Evolutionary conservation across 2,329 filamentous ascomycete genomes (phyloP).

Genomic region (Colletotrichum sp.): DNA sequence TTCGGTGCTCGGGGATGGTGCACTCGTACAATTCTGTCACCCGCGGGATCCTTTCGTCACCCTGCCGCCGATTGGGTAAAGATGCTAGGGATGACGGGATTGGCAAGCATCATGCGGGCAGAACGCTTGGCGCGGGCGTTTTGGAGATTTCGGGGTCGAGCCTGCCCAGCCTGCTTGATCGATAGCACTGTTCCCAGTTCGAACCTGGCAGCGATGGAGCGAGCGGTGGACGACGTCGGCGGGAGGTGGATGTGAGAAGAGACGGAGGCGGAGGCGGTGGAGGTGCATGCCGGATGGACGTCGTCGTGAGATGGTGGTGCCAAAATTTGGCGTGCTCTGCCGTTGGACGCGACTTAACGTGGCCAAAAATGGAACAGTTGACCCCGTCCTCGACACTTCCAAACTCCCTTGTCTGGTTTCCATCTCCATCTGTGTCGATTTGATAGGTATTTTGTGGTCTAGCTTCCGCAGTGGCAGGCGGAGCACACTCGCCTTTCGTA

Average conservation of each 20-base stretch:
- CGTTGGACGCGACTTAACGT: neutral
- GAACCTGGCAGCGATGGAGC: neutral
- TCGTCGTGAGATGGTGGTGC: slow-evolving; percentile 18
- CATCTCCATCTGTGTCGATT: neutral
- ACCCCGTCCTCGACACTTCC: neutral
- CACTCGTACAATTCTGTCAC: neutral
- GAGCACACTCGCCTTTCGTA: neutral
- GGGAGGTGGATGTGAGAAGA: neutral
- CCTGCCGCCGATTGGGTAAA: slow-evolving; percentile 8
- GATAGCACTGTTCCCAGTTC: neutral
- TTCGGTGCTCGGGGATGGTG: neutral
- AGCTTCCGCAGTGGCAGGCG: neutral
- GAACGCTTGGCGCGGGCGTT: slow-evolving; percentile 21
- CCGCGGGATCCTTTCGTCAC: neutral
- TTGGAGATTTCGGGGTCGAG: neutral
- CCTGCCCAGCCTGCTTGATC: neutral
- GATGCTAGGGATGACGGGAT: slow-evolving; percentile 10
- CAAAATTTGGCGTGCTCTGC: slow-evolving; percentile 1
- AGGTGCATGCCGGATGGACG: neutral
- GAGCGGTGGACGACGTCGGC: neutral
- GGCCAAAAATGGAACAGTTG: neutral
- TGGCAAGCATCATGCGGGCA: slow-evolving; percentile 17
- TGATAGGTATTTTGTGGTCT: neutral
- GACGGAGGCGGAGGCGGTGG: neutral
- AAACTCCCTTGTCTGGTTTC: neutral